A percentile compares a stretch with the other conserved stretches of the same genome.
Conservation (phyloP, 805 yeast genomes). For the Ogataea philodendri region DNA sequence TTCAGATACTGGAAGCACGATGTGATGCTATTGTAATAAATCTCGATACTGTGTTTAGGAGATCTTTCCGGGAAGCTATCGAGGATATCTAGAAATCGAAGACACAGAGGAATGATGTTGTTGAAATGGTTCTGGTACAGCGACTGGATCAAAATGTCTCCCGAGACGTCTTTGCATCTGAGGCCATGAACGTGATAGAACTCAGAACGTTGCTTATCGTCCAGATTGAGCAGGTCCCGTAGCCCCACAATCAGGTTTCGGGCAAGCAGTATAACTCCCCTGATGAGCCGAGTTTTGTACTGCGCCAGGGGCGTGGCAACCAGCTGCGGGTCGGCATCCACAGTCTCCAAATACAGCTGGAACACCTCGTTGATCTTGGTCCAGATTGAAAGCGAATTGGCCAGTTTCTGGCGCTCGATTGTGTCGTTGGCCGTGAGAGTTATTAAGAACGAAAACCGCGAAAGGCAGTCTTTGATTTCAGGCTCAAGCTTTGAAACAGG, state of each 20-base stretch:
- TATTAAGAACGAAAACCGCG: conserved; percentile 15
- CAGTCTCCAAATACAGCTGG: conserved; percentile 3
- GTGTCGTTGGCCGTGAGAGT: conserved; percentile 16
- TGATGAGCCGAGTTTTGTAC: conserved; percentile 17
- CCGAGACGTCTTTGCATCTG: conserved; percentile 14
- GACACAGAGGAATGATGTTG: conserved; percentile 14
- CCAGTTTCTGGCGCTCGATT: conserved; percentile 17
- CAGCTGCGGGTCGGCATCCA: conserved; percentile 1
- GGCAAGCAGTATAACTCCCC: conserved; percentile 26
- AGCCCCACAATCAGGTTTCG: conserved; percentile 27
- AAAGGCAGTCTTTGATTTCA: conserved; percentile 14
- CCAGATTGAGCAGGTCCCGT: too few relatives aligned
- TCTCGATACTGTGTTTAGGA: not conserved
- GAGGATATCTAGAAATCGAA: conserved; percentile 9
- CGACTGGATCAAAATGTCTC: conserved; percentile 12
- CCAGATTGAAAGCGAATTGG: conserved; percentile 25
- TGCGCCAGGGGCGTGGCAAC: conserved; percentile 3
- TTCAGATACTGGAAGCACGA: conserved; percentile 21
- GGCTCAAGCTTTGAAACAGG: conserved; percentile 1
- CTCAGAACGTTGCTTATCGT: conserved; percentile 12
- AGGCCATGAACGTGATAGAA: conserved; percentile 13
- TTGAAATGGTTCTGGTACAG: conserved; percentile 17
- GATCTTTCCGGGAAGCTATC: not conserved
- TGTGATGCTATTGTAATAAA: conserved; percentile 10
- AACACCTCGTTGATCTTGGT: conserved; percentile 18